phyloP scores from a whole-genome alignment of 441 rosid species.

The Aquilaria agallochum region DNA sequence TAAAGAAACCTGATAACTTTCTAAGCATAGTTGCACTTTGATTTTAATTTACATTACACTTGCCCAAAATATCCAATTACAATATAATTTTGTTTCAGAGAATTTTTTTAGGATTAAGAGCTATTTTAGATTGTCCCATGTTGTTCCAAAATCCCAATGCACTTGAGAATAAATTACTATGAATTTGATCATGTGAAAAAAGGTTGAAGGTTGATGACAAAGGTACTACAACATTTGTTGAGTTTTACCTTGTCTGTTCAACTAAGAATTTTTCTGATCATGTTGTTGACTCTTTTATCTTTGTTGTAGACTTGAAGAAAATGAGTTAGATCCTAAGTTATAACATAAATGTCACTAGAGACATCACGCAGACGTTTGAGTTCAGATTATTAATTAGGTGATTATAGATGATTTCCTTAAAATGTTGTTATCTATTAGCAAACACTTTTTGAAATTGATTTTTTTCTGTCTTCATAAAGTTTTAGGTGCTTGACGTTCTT shows the following conservation, averaged over 20 bases:
- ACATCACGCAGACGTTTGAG: constrained; percentile 85
- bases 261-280: constrained; percentile 6
- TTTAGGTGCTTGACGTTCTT: too few relatives aligned
- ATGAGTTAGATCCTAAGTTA: constrained; percentile 71
- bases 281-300: constrained; percentile 14
- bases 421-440: constrained; percentile 9
- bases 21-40: constrained; percentile 42
- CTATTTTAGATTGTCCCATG: constrained; percentile 8
- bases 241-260: constrained; percentile 8
- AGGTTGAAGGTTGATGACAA: constrained; percentile 78
- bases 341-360: constrained; percentile 76
- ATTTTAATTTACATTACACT: constrained; percentile 9
- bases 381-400: constrained; percentile 33
- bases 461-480: too few relatives aligned
- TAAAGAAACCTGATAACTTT: constrained; percentile 76
- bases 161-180: constrained; percentile 56
- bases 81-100: constrained; percentile 3
- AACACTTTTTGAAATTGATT: too few relatives aligned
- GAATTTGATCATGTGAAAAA: constrained; percentile 93
- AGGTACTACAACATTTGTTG: constrained; percentile 36
- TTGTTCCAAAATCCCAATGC: constrained; percentile 72
- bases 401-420: background rate
- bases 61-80: constrained; percentile 9
- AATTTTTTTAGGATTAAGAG: background rate
- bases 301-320: constrained; percentile 52